Evolutionary conservation across 257 asterid genomes (phyloP).

Genomic region (Solanum sejunctum): DNA sequence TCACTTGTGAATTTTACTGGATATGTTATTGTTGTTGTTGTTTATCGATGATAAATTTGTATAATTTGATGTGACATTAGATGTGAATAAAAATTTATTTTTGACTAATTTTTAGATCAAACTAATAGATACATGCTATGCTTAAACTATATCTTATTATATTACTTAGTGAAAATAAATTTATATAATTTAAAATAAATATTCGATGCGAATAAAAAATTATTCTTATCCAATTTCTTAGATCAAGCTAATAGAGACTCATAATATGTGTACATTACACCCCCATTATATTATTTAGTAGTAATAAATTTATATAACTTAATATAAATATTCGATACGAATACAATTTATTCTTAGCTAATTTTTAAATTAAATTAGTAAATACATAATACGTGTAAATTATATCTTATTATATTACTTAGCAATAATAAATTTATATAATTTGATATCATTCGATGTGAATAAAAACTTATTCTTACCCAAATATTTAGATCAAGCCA

Average conservation of each 20-base stretch:
- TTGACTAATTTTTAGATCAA: background rate
- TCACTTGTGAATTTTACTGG: too few relatives aligned
- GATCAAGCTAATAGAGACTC: background rate
- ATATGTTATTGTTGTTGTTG: too few relatives aligned
- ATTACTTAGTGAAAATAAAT: background rate
- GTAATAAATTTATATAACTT: background rate
- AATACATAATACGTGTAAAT: too few relatives aligned
- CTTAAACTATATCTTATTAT: background rate
- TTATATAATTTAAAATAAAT: background rate
- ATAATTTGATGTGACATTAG: background rate
- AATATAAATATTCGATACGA: background rate
- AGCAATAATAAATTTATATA: too few relatives aligned
- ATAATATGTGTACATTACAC: background rate
- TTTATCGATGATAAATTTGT: background rate
- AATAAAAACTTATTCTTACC: too few relatives aligned
- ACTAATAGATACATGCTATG: background rate
- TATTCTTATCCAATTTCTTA: background rate
- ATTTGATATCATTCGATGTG: too few relatives aligned
- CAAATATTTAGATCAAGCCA: background rate
- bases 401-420: too few relatives aligned
- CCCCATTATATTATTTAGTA: background rate
- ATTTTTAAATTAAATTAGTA: too few relatives aligned
- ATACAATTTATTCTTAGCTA: too few relatives aligned
- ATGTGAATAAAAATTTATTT: background rate
- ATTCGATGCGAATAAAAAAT: background rate